Base-by-base conservation (phyloP, 1,284 basidiomycete species). In the Heterobasidion parviporum region DNA sequence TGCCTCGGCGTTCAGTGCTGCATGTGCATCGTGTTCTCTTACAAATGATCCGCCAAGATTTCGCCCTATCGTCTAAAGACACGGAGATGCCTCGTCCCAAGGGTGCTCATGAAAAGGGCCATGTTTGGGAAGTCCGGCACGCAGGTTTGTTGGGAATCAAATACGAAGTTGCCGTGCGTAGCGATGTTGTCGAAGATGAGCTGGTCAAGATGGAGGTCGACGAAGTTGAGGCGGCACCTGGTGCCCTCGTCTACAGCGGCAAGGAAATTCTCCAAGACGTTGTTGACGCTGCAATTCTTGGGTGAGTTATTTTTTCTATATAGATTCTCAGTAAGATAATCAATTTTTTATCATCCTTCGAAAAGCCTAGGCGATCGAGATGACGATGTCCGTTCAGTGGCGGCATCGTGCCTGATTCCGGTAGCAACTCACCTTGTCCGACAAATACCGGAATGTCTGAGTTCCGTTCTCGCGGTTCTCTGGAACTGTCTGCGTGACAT, bases 121-220 rank as follows among this genome's bases (percentile, higher is more conserved):
- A 97, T 70, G 83, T 95, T 5, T 99, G 97, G 97, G 94, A 99
- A 72, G 90, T 99, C 52, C 80, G 97, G 52, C 97, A 99, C 73
- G 96, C 97, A 2, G 97, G 97, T 35, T 72, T 99, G 54, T 80
- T 99, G 3, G 97, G 97, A 0, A 85, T 99, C 70, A 98, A 97
- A 73, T 99, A 99, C 69, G 92, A 98, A 69, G 94, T 99, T 34
- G 94, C 95, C 10, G 94, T 98, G 26, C 77, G 94, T 62, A 82
- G 78, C 54, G 94, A 97, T 67, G 71, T 97, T 35, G 85, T 98
- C 59, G 80, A 83, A 53, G 61, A 65, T 8, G 62, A 60, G 9
- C 16, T 16, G 6, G 20, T 10, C 32, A 20, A 35, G 15, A 43
- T 45, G 33, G 49, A 35, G 20, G 52, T 15, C 16, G 46, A 60